Percentiles rank a stretch among this genome's conserved stretches.
These are phyloP conservation scores for Nicotiana sylvestris DNA, from an alignment of 257 asterid species.

Conservation along the genomic window DNA sequence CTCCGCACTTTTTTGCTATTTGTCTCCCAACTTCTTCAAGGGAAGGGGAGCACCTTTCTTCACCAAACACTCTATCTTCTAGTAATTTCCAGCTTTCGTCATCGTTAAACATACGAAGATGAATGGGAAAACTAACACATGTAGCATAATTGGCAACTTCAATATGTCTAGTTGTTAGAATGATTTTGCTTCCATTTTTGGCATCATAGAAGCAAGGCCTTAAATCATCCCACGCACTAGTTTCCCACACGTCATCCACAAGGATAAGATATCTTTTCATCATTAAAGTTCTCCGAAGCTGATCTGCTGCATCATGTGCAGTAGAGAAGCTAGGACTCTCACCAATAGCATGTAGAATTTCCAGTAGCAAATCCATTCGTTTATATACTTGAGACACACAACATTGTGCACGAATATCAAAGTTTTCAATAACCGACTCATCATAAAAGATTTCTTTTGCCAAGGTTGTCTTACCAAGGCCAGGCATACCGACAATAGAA, in stretches of 20 bases:
- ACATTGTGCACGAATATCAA: neutral
- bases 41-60: neutral
- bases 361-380: neutral
- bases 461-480: constrained; percentile 9
- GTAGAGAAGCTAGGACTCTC: neutral
- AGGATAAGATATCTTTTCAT: too few species aligned
- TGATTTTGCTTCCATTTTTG: too few species aligned
- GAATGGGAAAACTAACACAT: neutral
- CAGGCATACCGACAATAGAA: neutral
- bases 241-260: too few species aligned
- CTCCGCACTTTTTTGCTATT: neutral
- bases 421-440: neutral
- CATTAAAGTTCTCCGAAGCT: too few species aligned
- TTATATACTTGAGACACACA: neutral
- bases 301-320: neutral
- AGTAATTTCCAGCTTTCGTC: constrained; percentile 11
- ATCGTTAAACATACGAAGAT: neutral
- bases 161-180: too few species aligned
- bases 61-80: neutral
- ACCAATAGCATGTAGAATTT: neutral
- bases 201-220: too few species aligned
- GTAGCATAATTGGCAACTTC: neutral
- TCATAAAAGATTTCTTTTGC: neutral
- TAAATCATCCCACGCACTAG: too few species aligned
- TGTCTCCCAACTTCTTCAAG: neutral